Percentiles rank a stretch among this genome's conserved stretches.
phyloP scores from a whole-genome alignment of 2,329 filamentous ascomycete genomes.

The Ophiosphaerella korrae region DNA sequence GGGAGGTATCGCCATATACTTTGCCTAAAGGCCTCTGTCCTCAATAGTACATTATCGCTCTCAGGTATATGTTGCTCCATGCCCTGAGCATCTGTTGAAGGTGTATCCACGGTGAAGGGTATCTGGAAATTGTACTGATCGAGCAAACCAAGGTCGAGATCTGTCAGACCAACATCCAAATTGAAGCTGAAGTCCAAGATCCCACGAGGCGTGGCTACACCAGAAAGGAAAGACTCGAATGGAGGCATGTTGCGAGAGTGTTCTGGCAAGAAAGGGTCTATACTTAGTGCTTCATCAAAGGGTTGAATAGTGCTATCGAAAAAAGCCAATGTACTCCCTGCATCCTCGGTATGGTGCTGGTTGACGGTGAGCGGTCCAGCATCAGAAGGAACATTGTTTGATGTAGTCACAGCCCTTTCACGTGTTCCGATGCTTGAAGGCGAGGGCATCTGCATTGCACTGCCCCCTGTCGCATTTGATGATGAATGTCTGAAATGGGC shows the following conservation, averaged over 20 bases:
- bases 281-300: conserved; percentile 19
- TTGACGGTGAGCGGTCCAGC: conserved; percentile 7
- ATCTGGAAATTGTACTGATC: conserved; percentile 53
- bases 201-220: conserved; percentile 52
- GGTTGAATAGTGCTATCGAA: conserved; percentile 19
- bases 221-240: conserved; percentile 36
- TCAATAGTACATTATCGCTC: conserved; percentile 26
- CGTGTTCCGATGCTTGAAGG: not conserved
- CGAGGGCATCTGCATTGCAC: not conserved
- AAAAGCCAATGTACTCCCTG: conserved; percentile 11
- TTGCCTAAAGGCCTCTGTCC: conserved; percentile 46
- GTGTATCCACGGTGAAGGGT: conserved; percentile 45
- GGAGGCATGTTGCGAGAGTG: conserved; percentile 39
- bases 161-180: conserved; percentile 52
- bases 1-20: conserved; percentile 55
- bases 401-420: not conserved
- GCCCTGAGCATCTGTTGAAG: conserved; percentile 27
- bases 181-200: conserved; percentile 53
- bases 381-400: conserved; percentile 1
- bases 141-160: conserved; percentile 52
- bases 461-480: not conserved
- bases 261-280: conserved; percentile 31
- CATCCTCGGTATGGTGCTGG: conserved; percentile 12
- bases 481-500: conserved; percentile 1
- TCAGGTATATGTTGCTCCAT: conserved; percentile 19